Base-by-base conservation (phyloP, 78 protist genomes). In the Polysphondylium violaceum region DNA sequence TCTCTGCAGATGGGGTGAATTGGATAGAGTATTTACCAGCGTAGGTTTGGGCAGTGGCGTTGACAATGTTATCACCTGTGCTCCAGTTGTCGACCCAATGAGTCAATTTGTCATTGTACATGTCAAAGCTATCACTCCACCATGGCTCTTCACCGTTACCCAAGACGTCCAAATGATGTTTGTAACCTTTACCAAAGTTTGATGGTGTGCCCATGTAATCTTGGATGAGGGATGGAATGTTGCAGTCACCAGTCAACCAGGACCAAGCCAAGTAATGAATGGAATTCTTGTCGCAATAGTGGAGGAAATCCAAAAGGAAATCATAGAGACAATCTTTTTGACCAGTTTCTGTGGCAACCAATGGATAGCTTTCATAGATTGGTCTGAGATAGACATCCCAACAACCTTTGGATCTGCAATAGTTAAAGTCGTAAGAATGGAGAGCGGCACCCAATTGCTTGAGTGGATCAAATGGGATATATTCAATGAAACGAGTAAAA, bases 71-170 rank as follows among this genome's bases (percentile, higher is more conserved):
- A 0, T 31, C 38, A 2, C 61, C 91, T 2, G 59, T 29, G 2
- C 71, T 53, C 91, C 91, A 83, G 59, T 83, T 72, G 38, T 67
- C 77, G 25, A 41, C 79, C 91, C 91, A 83, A 69, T 83, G 91
- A 0, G 91, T 83, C 3, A 56, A 0, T 33, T 83, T 83, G 44
- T 83, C 91, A 29, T 83, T 69, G n/a, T 23, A 83, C 3, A 83
- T 83, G 9, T 83, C 77, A 58, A 83, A 83, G 1, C 81, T 69
- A 63, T 68, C 73, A 4, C 65, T 25, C 31, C 33, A 83, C 17
- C 27, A 83, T 58, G 91, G 91, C 14, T 6, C 14, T 7, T 40
- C n/a, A n/a, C 79, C 79, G 1, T 27, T 36, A 0, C 55, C 74
- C 2, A 83, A 36, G 31, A 47, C 50, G 1, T 27, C 0, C 19